Percentiles rank a stretch among this genome's conserved stretches.
Conservation (phyloP, 768 basidiomycete species). For the Mycena vulgaris region DNA sequence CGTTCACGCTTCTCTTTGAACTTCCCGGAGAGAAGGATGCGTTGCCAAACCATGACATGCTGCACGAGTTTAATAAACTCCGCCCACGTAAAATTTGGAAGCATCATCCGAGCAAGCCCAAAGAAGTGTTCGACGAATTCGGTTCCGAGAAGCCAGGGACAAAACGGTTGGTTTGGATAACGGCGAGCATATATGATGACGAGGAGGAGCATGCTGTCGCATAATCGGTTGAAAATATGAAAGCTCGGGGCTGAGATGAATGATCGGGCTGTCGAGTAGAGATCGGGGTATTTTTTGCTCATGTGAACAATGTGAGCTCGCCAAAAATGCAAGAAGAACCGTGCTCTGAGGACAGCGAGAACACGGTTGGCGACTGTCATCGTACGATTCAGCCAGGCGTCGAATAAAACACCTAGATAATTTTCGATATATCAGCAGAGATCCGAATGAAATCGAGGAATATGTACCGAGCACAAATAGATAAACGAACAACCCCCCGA, state of each 20-base stretch:
- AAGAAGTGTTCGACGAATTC: constrained; percentile 49
- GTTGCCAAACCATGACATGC: constrained; percentile 43
- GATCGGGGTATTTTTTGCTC: constrained; percentile 36
- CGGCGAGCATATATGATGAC: constrained; percentile 34
- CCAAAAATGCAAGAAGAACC: constrained; percentile 22
- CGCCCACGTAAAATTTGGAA: constrained; percentile 46
- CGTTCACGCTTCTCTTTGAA: constrained; percentile 34
- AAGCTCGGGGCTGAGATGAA: constrained; percentile 46
- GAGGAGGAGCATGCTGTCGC: constrained; percentile 42
- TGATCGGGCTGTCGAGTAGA: constrained; percentile 36
- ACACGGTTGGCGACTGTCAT: constrained; percentile 34
- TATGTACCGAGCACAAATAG: constrained; percentile 42
- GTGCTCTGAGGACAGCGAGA: background rate
- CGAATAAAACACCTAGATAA: constrained; percentile 40
- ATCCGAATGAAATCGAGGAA: background rate
- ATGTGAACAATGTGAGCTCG: constrained; percentile 32
- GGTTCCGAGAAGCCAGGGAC: constrained; percentile 43
- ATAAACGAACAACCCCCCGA: constrained; percentile 45
- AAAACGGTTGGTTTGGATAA: constrained; percentile 43
- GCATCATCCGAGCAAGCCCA: constrained; percentile 41
- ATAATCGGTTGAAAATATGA: constrained; percentile 46
- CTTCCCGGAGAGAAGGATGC: constrained; percentile 42
- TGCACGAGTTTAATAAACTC: constrained; percentile 45
- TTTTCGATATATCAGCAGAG: too few species aligned
- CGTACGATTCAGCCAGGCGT: constrained; percentile 44